Percentiles rank a stretch among this genome's conserved stretches.
Conservation (phyloP, 768 basidiomycete genomes). For the Mycena chlorophos region DNA sequence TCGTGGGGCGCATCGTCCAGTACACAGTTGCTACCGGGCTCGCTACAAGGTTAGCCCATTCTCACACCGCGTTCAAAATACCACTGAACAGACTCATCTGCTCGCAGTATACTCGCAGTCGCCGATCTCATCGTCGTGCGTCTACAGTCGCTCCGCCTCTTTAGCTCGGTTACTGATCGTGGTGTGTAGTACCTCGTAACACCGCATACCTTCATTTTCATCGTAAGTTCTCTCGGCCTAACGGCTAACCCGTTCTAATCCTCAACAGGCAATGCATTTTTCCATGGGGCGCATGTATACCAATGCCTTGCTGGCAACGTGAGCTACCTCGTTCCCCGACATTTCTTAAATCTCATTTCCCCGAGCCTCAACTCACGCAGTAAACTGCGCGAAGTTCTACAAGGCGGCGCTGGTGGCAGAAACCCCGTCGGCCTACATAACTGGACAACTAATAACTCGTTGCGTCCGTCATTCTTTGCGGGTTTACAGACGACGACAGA, state of each 20-base stretch:
- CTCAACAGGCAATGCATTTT: conserved; percentile 18
- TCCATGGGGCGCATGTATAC: conserved; percentile 24
- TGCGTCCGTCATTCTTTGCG: neutral
- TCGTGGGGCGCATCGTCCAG: conserved; percentile 6
- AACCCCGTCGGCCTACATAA: too few species aligned
- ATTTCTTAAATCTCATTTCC: neutral
- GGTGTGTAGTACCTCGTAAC: conserved; percentile 3
- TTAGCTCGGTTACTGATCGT: neutral
- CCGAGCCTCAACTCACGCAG: conserved; percentile 10
- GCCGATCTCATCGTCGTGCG: conserved; percentile 12
- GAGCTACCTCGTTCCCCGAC: neutral
- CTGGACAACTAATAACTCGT: neutral
- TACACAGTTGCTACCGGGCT: conserved; percentile 17
- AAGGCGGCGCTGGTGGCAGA: neutral
- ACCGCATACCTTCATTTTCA: conserved; percentile 6
- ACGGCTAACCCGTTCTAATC: neutral
- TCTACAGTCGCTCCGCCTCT: neutral
- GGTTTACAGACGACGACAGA: neutral
- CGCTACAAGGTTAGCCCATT: conserved; percentile 12
- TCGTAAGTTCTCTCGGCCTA: conserved; percentile 3
- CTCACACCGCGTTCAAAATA: neutral
- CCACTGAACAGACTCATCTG: neutral
- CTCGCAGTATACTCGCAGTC: conserved; percentile 9
- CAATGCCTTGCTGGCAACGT: conserved; percentile 23
- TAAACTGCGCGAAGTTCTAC: conserved; percentile 3